These are phyloP conservation scores for Penicillium atrosanguineum DNA, from an alignment of 495 filamentous ascomycete genomes.

Conservation along the genomic window DNA sequence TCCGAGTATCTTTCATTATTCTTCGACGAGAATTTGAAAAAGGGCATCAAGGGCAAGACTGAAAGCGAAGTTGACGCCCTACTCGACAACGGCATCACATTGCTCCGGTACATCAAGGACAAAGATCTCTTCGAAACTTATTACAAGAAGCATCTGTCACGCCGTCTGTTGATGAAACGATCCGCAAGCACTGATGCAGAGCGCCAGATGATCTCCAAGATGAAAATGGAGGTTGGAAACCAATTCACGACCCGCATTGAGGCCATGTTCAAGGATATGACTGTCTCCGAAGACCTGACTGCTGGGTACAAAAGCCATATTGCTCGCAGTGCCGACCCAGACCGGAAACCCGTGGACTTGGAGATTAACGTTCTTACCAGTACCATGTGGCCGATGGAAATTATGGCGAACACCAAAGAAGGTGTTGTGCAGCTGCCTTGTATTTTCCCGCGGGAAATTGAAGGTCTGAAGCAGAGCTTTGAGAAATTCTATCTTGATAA, in stretches of 20 bases:
- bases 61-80: conserved; percentile 84
- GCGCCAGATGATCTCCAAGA: conserved; percentile 90
- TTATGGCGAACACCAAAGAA: conserved; percentile 64
- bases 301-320: conserved; percentile 70
- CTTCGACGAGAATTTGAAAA: conserved; percentile 94
- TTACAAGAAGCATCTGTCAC: conserved; percentile 95
- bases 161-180: conserved; percentile 79
- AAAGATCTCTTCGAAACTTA: conserved; percentile 97
- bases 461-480: conserved; percentile 77
- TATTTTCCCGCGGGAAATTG: conserved; percentile 73
- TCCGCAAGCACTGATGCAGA: conserved; percentile 87
- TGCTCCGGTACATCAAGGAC: conserved; percentile 82
- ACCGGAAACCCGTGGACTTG: conserved; percentile 70
- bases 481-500: conserved; percentile 86
- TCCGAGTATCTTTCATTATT: conserved; percentile 95
- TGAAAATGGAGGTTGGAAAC: conserved; percentile 94
- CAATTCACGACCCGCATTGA: conserved; percentile 90
- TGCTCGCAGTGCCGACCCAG: conserved; percentile 57
- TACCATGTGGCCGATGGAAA: conserved; percentile 90
- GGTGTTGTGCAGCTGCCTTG: conserved; percentile 52
- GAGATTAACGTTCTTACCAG: conserved; percentile 82
- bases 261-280: conserved; percentile 98
- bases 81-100: conserved; percentile 83
- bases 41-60: conserved; percentile 88
- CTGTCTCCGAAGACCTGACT: conserved; percentile 81